Base-by-base conservation (phyloP, 1,284 basidiomycete genomes). In the Leccinum fallax region DNA sequence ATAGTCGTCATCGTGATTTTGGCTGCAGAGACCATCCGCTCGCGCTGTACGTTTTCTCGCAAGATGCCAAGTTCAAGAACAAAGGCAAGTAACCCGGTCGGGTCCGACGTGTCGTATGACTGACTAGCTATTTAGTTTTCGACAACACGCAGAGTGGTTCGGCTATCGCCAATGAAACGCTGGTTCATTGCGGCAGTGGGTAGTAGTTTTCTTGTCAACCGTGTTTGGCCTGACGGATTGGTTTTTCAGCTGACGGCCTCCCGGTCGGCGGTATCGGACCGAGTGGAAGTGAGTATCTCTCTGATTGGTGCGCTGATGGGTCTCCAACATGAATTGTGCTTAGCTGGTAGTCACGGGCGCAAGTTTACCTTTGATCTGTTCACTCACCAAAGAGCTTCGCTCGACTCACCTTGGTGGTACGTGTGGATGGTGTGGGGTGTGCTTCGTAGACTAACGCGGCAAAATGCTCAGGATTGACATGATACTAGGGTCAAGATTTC, bases 251-350 rank as follows among this genome's bases (percentile, higher is more conserved):
- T 28, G 80, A 84, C 13, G 88, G 85, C n/a, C 74, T 90, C 53
- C 89, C 89, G 1, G 89, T 93, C 58, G 90, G 90, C 48, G 91
- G 91, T 51, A 79, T 85, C 51, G 90, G 91, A 5, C 79, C 83
- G 6, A 92, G 89, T 66, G 90, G 90, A 71, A 83, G 89, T 90
- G 73, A 67, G 87, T 75, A 3, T 15, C 24, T 53, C 19, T 19
- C 58, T 57, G 40, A 52, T 34, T 53, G 34, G 19, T 28, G 36
- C 10, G 9, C 10, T 21, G 46, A 49, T 5, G 19, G 9, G 32
- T 36, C 38, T 52, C 10, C 46, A 56, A 21, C 11, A 26, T 2
- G n/a, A 30, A 5, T 30, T 48, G 30, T 34, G 19, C 32, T 32
- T 26, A 90, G 89, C 80, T 54, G 90, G 90, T 5, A 80, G 80